phyloP scores from a whole-genome alignment of 306 rosid genomes.

The Vigna radiata region DNA sequence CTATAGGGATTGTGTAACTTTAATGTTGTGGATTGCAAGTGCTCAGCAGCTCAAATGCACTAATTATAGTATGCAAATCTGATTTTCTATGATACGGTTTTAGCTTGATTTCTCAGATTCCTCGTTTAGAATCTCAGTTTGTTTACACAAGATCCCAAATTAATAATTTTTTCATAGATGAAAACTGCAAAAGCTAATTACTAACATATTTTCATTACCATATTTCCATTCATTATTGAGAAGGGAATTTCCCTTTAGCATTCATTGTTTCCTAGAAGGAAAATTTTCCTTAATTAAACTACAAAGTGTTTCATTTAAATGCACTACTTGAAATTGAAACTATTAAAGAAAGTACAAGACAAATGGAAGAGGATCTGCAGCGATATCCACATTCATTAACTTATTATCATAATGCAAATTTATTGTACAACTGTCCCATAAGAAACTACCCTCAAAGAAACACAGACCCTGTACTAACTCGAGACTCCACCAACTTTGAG shows the following conservation, averaged over 20 bases:
- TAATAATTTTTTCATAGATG: not conserved
- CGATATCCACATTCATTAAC: not conserved
- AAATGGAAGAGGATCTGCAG: not conserved
- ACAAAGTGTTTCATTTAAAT: not conserved
- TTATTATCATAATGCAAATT: not conserved
- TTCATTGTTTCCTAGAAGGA: slow-evolving; percentile 12
- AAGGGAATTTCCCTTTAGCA: not conserved
- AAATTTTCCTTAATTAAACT: not conserved
- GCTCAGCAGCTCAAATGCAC: not conserved
- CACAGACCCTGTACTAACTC: slow-evolving; percentile 64
- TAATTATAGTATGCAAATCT: not conserved
- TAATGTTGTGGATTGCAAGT: not conserved
- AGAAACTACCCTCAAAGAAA: slow-evolving; percentile 29
- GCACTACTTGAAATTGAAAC: slow-evolving; percentile 14
- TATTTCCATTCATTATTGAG: not conserved
- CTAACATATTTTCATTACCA: slow-evolving; percentile 14
- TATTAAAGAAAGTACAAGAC: not conserved
- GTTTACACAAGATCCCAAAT: not conserved
- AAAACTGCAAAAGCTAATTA: not conserved
- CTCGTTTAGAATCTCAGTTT: slow-evolving; percentile 30
- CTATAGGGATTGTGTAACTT: not conserved
- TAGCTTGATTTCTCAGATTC: not conserved
- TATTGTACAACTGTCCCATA: not conserved
- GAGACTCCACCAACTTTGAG: slow-evolving; percentile 62
- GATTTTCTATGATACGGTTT: not conserved